Evolutionary conservation across 2,329 filamentous ascomycete species (phyloP).

Genomic region (Diaporthe sp.): DNA sequence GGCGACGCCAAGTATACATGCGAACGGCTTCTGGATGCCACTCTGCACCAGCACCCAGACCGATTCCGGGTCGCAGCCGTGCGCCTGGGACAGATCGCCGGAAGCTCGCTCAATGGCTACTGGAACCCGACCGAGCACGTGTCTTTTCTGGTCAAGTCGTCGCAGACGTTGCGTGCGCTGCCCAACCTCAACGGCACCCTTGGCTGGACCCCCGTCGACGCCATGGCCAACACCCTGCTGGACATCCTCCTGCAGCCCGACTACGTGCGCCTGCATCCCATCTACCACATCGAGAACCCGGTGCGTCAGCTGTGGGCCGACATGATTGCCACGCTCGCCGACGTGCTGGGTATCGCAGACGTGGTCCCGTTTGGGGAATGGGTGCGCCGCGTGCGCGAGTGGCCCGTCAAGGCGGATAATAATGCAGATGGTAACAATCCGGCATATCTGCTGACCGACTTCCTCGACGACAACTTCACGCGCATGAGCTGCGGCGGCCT

Average conservation of each 20-base stretch:
- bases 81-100: slow-evolving; percentile 64
- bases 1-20: slow-evolving; percentile 63
- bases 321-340: slow-evolving; percentile 26
- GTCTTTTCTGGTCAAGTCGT: slow-evolving; percentile 59
- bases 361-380: slow-evolving; percentile 43
- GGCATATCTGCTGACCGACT: slow-evolving; percentile 41
- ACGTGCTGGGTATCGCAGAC: slow-evolving; percentile 36
- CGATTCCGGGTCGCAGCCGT: slow-evolving; percentile 55
- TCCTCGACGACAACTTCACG: slow-evolving; percentile 43
- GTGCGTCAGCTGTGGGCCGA: slow-evolving; percentile 20
- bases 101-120: slow-evolving; percentile 57
- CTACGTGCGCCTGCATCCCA: slow-evolving; percentile 8
- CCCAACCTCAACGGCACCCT: slow-evolving; percentile 53
- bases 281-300: slow-evolving; percentile 34
- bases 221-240: slow-evolving; percentile 40
- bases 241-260: slow-evolving; percentile 39
- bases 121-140: slow-evolving; percentile 67
- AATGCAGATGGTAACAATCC: slow-evolving; percentile 40
- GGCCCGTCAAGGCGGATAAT: slow-evolving; percentile 27
- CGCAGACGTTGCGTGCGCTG: slow-evolving; percentile 54
- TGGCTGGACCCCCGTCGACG: slow-evolving; percentile 59
- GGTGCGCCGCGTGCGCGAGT: slow-evolving; percentile 41
- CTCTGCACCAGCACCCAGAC: slow-evolving; percentile 52
- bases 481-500: slow-evolving; percentile 46
- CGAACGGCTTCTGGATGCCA: slow-evolving; percentile 60